Evolutionary conservation across 1,139 yeast genomes (phyloP), one percentile per base, ranked within the genome.

Genomic region (Taphrina populina): DNA sequence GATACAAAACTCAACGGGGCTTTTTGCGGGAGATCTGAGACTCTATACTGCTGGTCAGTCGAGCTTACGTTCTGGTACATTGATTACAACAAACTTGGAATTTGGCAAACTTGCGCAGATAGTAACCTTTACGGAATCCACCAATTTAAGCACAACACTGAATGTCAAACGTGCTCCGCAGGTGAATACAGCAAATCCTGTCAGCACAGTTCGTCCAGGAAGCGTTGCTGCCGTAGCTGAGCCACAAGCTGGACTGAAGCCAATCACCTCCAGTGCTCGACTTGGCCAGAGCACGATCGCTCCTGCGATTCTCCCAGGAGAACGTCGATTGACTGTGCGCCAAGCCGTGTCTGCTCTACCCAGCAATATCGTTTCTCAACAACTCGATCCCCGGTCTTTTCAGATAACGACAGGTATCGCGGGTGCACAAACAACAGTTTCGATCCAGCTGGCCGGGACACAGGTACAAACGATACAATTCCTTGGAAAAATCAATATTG

Each of bases 1-100:
- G 7, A 24, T 40, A 15, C 44, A 49, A 21, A 23, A 19, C 15
- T 17, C 39, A 10, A 49, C 27, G 2, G 54, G 54, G 11, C 17
- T 49, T 11, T 49, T 49, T n/a, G 46, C 54, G 7, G 54, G 45
- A 6, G 54, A 49, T 17, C 13, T 49, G 13, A 29, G 54, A 17
- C 46, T 49, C 20, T 49, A 37, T n/a, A 32, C 44, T 8, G 11
- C 4, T n/a, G 47, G 27, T 5, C 11, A 13, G 19, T 10, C 47
- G 2, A 11, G 19, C 4, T 17, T 43, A 1, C 47, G 37, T 4
- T 6, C 26, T 19, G 23, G 21, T 30, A 21, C 47, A 8, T 43
- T 37, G 19, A 43, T 43, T 11, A 35, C 20, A 19, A n/a, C 32
- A 8, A 43, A 11, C 5, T 24, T 43, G 19, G 47, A 43, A 10